Percentiles rank a stretch among this genome's conserved stretches.
These are phyloP conservation scores for Candida methanosorbosa DNA, from an alignment of 805 yeast species.

Conservation along the genomic window DNA sequence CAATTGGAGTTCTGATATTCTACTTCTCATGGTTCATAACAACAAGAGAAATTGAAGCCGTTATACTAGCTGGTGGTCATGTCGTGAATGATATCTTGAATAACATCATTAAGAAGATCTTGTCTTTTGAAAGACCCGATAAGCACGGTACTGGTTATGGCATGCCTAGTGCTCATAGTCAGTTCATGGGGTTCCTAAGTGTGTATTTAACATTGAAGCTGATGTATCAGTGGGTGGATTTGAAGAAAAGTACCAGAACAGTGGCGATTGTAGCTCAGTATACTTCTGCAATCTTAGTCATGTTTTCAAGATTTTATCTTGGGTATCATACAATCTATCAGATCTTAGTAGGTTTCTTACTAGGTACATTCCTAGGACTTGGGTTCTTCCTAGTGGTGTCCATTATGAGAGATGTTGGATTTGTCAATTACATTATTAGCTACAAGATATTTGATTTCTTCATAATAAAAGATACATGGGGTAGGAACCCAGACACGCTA, in stretches of 20 bases:
- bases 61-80: constrained; percentile 80
- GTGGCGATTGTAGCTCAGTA: constrained; percentile 22
- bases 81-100: constrained; percentile 68
- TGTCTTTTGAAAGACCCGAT: constrained; percentile 69
- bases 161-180: constrained; percentile 97
- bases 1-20: constrained; percentile 69
- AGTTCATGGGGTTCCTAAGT: constrained; percentile 85
- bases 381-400: constrained; percentile 45
- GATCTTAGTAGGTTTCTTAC: constrained; percentile 58
- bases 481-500: constrained; percentile 6
- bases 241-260: constrained; percentile 20
- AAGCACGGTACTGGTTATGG: constrained; percentile 57
- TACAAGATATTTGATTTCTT: constrained; percentile 46
- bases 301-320: constrained; percentile 66
- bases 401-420: constrained; percentile 55
- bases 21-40: constrained; percentile 78
- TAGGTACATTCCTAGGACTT: constrained; percentile 57
- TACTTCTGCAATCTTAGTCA: constrained; percentile 33
- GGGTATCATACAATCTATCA: constrained; percentile 70
- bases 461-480: constrained; percentile 52
- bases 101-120: constrained; percentile 50
- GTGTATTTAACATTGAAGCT: constrained; percentile 42
- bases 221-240: constrained; percentile 31
- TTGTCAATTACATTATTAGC: constrained; percentile 54
- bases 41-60: constrained; percentile 80